Evolutionary conservation across 2,329 filamentous ascomycete genomes (phyloP).

Genomic region (Fusarium dlaminii): DNA sequence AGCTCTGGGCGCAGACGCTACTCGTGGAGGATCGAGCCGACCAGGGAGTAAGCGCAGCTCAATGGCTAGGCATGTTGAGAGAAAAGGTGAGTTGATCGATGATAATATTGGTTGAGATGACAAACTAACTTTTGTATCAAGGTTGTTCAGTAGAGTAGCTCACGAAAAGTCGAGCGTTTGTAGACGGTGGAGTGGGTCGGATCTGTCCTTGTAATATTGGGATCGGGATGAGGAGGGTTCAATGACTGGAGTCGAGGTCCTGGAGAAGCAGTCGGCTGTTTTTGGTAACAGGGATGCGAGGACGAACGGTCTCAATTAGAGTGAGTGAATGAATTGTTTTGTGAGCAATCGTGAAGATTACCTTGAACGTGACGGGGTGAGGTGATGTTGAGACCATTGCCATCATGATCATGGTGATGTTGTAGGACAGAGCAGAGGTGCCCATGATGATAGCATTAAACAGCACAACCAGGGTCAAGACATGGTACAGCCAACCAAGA

Average conservation of each 20-base stretch:
- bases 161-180: slow-evolving; percentile 20
- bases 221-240: slow-evolving; percentile 31
- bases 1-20: slow-evolving; percentile 96
- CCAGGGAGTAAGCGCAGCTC: slow-evolving; percentile 89
- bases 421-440: not conserved
- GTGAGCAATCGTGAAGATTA: slow-evolving; percentile 2
- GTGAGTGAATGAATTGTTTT: slow-evolving; percentile 21
- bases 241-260: slow-evolving; percentile 39
- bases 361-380: not conserved
- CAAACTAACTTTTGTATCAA: slow-evolving; percentile 31
- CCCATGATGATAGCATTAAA: slow-evolving; percentile 1
- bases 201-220: slow-evolving; percentile 38
- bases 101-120: not conserved
- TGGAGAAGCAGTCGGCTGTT: slow-evolving; percentile 28
- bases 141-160: slow-evolving; percentile 48
- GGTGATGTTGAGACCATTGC: not conserved
- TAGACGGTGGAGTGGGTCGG: slow-evolving; percentile 29
- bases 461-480: not conserved
- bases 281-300: slow-evolving; percentile 29
- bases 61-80: slow-evolving; percentile 90
- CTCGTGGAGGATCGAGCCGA: slow-evolving; percentile 95
- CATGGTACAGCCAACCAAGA: not conserved
- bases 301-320: slow-evolving; percentile 41
- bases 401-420: not conserved
- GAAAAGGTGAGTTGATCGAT: slow-evolving; percentile 78